Percentiles rank a stretch among this genome's conserved stretches.
Evolutionary conservation across 345 rosid genomes (phyloP).

Genomic region (Brassica rapa): DNA sequence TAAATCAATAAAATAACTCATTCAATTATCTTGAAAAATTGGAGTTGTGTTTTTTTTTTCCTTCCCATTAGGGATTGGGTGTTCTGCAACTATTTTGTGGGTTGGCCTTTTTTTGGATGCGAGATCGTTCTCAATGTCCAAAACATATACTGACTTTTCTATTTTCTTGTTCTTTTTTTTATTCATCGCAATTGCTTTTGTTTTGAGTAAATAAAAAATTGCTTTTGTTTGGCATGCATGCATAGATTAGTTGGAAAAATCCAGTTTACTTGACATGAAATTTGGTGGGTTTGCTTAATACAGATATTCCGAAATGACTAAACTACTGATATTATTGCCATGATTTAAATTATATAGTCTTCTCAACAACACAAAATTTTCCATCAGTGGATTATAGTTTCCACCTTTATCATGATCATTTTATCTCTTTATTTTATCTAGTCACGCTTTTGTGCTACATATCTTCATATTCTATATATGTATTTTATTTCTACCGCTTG

Average conservation of each 20-base stretch:
- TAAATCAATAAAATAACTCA: background rate
- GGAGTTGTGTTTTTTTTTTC: background rate
- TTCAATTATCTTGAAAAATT: background rate
- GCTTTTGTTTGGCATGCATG: conserved; percentile 45
- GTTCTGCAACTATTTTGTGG: conserved; percentile 26
- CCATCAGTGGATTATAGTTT: conserved; percentile 3
- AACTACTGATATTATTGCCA: conserved; percentile 11
- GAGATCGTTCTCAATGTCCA: conserved; percentile 35
- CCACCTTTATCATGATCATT: conserved; percentile 30
- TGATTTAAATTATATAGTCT: conserved; percentile 16
- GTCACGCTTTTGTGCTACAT: conserved; percentile 19
- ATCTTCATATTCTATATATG: background rate
- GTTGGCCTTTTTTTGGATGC: conserved; percentile 40
- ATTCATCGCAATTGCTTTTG: conserved; percentile 34
- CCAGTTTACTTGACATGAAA: conserved; percentile 26
- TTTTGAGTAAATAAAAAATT: conserved; percentile 1
- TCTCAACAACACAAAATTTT: conserved; percentile 11
- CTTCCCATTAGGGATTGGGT: background rate
- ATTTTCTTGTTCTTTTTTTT: conserved; percentile 9
- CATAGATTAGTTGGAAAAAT: conserved; percentile 26
- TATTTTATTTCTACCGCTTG: background rate
- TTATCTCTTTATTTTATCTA: conserved; percentile 17
- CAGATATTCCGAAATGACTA: too few species aligned
- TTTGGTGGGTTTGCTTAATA: background rate
- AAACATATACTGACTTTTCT: conserved; percentile 20